These are phyloP conservation scores for Leishmania martiniquensis DNA, from an alignment of 208 protist species.

Conservation along the genomic window DNA sequence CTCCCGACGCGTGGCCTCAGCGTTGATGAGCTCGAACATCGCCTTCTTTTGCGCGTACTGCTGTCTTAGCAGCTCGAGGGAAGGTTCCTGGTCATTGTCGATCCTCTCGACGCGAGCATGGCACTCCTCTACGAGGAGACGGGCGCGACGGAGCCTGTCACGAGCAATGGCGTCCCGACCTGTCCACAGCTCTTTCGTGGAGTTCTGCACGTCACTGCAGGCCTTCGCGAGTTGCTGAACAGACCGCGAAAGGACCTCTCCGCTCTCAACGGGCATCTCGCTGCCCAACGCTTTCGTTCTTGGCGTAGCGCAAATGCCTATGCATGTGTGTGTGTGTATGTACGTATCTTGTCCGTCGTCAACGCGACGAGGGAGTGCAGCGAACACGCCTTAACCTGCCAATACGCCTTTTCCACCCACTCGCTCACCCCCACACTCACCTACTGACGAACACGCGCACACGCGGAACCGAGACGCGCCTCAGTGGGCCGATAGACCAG, in stretches of 20 bases:
- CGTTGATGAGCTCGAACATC: conserved; percentile 54
- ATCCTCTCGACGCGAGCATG: conserved; percentile 31
- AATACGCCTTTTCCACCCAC: background rate
- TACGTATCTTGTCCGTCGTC: background rate
- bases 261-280: conserved; percentile 64
- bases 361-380: background rate
- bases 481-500: background rate
- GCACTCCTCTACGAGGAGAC: conserved; percentile 58
- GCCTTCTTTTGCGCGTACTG: conserved; percentile 45
- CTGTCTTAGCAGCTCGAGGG: conserved; percentile 33
- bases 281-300: background rate
- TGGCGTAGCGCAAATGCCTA: background rate
- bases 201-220: conserved; percentile 46
- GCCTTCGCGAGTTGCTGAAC: conserved; percentile 60
- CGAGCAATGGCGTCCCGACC: conserved; percentile 60
- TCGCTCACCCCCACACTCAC: background rate
- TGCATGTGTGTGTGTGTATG: too few relatives aligned
- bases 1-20: conserved; percentile 53
- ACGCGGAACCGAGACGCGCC: background rate
- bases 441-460: background rate
- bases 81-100: conserved; percentile 21
- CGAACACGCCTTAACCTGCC: background rate
- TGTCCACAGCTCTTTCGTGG: conserved; percentile 60
- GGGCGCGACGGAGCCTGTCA: conserved; percentile 51
- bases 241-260: conserved; percentile 56